Evolutionary conservation across 1,284 basidiomycete species (phyloP).

Genomic region (Crepidotus sp.): DNA sequence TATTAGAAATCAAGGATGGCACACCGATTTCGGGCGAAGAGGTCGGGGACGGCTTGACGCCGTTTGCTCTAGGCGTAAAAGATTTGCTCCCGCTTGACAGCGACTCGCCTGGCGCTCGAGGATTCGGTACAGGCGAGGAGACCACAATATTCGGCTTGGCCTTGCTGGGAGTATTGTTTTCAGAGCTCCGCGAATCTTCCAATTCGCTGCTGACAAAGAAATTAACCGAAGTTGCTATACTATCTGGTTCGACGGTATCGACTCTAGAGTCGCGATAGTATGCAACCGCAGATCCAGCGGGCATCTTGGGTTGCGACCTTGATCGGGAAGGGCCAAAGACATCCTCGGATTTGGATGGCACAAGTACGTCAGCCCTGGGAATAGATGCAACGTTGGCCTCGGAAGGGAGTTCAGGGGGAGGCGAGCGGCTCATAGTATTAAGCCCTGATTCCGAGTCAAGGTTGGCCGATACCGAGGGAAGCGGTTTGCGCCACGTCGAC

Average conservation of each 20-base stretch:
- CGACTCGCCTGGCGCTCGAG: constrained; percentile 5
- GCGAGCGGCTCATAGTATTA: constrained; percentile 50
- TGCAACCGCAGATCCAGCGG: constrained; percentile 58
- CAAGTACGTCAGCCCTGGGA: constrained; percentile 21
- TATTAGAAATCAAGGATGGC: constrained; percentile 25
- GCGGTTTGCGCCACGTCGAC: constrained; percentile 48
- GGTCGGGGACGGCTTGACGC: constrained; percentile 19
- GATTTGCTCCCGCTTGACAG: constrained; percentile 13
- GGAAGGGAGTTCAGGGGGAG: constrained; percentile 41
- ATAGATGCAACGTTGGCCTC: constrained; percentile 24
- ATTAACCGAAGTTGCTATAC: constrained; percentile 40
- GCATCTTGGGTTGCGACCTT: constrained; percentile 48
- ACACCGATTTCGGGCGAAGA: constrained; percentile 23
- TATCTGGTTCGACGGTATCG: constrained; percentile 36
- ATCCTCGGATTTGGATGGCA: constrained; percentile 23
- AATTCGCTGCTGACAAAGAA: constrained; percentile 74
- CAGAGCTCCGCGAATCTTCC: constrained; percentile 31
- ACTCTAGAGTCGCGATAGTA: constrained; percentile 58
- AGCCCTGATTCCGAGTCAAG: constrained; percentile 24
- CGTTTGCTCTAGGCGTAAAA: constrained; percentile 20
- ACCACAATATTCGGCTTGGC: constrained; percentile 16
- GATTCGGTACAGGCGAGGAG: constrained; percentile 17
- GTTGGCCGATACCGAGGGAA: constrained; percentile 18
- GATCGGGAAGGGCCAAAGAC: constrained; percentile 22
- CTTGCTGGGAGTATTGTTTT: constrained; percentile 16